These are phyloP conservation scores for Phytophthora kernoviae DNA, from an alignment of 352 stramenopile genomes.

Conservation along the genomic window DNA sequence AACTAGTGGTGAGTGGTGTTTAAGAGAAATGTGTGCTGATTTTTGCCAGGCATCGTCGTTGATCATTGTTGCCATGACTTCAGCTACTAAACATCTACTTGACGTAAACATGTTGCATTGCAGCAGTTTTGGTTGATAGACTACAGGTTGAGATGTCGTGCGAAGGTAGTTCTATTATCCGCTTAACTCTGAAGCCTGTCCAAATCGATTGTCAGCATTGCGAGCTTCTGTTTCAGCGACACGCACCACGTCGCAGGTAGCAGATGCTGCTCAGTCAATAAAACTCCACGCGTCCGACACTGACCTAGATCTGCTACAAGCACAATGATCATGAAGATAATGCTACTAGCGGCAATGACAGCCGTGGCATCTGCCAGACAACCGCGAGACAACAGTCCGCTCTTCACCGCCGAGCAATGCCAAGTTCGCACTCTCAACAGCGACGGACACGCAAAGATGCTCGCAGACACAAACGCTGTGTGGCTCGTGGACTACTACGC, in stretches of 20 bases:
- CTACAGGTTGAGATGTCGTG: background rate
- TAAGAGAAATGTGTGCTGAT: too few species aligned
- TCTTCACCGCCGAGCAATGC: conserved; percentile 71
- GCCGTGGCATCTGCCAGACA: conserved; percentile 8
- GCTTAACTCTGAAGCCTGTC: background rate
- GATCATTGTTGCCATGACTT: too few species aligned
- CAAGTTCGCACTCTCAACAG: conserved; percentile 45
- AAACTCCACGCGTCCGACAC: conserved; percentile 18
- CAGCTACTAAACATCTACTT: too few species aligned
- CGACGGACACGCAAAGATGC: conserved; percentile 41
- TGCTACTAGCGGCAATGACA: conserved; percentile 15
- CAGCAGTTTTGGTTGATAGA: too few species aligned
- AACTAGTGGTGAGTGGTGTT: too few species aligned
- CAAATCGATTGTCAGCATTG: background rate
- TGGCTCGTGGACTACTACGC: conserved; percentile 87
- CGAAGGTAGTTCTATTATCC: background rate
- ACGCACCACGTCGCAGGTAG: conserved; percentile 12
- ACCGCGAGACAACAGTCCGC: conserved; percentile 43
- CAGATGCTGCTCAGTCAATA: background rate
- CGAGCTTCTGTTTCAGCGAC: conserved; percentile 7
- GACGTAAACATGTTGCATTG: too few species aligned
- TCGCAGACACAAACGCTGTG: conserved; percentile 47
- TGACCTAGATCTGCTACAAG: background rate
- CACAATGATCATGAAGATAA: conserved; percentile 23
- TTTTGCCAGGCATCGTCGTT: too few species aligned